Conservation (phyloP, 306 rosid genomes). For the Oxytropis ochrocephala region DNA sequence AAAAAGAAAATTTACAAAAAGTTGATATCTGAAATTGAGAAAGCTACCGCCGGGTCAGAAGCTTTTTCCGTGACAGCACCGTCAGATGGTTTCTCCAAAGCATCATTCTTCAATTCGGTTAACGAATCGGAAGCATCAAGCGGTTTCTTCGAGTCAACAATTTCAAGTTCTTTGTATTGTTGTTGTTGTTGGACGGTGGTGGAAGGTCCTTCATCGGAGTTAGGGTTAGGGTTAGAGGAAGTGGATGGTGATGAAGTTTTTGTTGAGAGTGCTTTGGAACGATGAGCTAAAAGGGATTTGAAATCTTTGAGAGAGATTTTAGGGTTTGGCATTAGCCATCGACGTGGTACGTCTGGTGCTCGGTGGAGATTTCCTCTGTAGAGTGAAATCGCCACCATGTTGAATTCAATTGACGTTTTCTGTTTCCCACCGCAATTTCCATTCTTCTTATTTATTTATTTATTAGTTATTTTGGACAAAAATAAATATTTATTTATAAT, state of each 20-base stretch:
- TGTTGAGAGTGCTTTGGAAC: constrained; percentile 69
- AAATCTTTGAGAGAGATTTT: constrained; percentile 68
- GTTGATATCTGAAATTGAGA: constrained; percentile 9
- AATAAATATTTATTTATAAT: no score
- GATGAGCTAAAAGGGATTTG: constrained; percentile 63
- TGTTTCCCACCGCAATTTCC: background rate
- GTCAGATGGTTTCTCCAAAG: constrained; percentile 26
- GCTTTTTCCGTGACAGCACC: constrained; percentile 23
- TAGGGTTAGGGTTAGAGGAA: constrained; percentile 23
- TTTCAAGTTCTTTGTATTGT: constrained; percentile 14
- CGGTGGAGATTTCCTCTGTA: constrained; percentile 96
- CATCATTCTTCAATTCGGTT: constrained; percentile 8
- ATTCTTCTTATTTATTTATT: background rate
- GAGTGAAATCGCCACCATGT: constrained; percentile 85
- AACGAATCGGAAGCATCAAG: constrained; percentile 27
- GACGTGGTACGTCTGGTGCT: constrained; percentile 71
- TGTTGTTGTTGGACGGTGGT: background rate
- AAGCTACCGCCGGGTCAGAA: constrained; percentile 20
- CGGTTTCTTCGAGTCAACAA: constrained; percentile 18
- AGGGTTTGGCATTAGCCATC: constrained; percentile 77
- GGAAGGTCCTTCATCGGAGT: constrained; percentile 44
- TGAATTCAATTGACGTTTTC: background rate
- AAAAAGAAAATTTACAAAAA: background rate
- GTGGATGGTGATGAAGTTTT: constrained; percentile 14
- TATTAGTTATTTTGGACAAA: no score